These are phyloP conservation scores for Pistacia integerrima DNA, from an alignment of 345 rosid genomes.

Conservation along the genomic window DNA sequence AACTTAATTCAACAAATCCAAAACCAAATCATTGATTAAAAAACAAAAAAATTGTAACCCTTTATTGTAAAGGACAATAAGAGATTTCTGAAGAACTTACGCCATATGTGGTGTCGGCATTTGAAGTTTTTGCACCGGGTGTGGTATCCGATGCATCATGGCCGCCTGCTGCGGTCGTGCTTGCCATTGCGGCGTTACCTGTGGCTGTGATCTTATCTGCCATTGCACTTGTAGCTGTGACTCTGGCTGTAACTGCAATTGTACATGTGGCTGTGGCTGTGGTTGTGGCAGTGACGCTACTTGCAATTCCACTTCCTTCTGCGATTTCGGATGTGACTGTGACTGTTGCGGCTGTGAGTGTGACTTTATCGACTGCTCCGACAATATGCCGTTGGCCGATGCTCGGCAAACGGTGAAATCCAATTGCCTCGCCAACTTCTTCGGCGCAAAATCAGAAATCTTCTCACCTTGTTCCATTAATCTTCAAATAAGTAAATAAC, in stretches of 20 bases:
- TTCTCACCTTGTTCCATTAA: slow-evolving; percentile 50
- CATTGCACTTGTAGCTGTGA: slow-evolving; percentile 14
- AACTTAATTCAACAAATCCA: not conserved
- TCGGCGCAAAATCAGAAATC: slow-evolving; percentile 42
- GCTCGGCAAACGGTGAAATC: slow-evolving; percentile 48
- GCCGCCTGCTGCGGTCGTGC: slow-evolving; percentile 32
- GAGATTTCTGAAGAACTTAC: slow-evolving; percentile 28
- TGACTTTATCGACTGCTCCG: slow-evolving; percentile 31
- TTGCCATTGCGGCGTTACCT: slow-evolving; percentile 26
- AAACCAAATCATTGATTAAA: not conserved
- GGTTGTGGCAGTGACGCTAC: slow-evolving; percentile 20
- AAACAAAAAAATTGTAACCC: not conserved
- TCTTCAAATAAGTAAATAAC: not conserved
- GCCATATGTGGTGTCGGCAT: slow-evolving; percentile 30
- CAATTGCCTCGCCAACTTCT: slow-evolving; percentile 51
- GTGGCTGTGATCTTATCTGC: slow-evolving; percentile 19
- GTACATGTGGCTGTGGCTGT: slow-evolving; percentile 11
- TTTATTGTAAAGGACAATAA: not conserved
- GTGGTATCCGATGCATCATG: slow-evolving; percentile 33
- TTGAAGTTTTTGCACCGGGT: slow-evolving; percentile 43
- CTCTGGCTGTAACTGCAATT: slow-evolving; percentile 21
- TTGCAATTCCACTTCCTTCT: slow-evolving; percentile 18
- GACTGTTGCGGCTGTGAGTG: slow-evolving; percentile 24
- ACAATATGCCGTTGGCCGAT: slow-evolving; percentile 28
- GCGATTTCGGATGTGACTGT: slow-evolving; percentile 23